Conservation (phyloP, 306 rosid species). For the Corylus americana region DNA sequence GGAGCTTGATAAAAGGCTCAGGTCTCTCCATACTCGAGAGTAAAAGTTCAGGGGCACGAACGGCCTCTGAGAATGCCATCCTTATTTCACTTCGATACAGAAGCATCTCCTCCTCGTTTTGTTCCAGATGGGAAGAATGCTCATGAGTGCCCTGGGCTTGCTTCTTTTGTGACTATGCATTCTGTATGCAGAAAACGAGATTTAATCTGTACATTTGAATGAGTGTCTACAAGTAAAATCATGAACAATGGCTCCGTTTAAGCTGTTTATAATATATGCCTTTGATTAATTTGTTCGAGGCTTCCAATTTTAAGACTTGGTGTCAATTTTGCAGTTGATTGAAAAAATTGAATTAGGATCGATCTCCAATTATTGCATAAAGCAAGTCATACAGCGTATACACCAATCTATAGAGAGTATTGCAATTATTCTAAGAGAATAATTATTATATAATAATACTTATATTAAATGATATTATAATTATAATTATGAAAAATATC, state of each 20-base stretch:
- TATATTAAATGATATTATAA: too few species aligned
- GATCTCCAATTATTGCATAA: too few species aligned
- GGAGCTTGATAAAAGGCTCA: not conserved
- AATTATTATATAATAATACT: too few species aligned
- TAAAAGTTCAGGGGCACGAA: not conserved
- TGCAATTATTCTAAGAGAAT: too few species aligned
- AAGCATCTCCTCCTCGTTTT: not conserved
- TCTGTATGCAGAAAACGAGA: not conserved
- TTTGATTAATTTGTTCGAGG: not conserved
- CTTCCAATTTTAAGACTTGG: not conserved
- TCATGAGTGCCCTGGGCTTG: not conserved
- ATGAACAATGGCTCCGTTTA: not conserved
- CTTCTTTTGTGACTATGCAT: not conserved
- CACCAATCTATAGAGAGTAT: too few species aligned
- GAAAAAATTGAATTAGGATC: too few species aligned
- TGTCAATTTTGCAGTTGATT: too few species aligned
- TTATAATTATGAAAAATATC: too few species aligned
- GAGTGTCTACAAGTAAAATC: not conserved
- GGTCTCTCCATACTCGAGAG: not conserved
- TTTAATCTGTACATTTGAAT: not conserved
- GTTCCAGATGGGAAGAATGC: not conserved
- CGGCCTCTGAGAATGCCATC: not conserved
- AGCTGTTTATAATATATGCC: not conserved
- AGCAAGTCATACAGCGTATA: too few species aligned
- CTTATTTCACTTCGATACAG: not conserved